Evolutionary conservation across 345 rosid species (phyloP).

Genomic region (Tarenaya hassleriana): DNA sequence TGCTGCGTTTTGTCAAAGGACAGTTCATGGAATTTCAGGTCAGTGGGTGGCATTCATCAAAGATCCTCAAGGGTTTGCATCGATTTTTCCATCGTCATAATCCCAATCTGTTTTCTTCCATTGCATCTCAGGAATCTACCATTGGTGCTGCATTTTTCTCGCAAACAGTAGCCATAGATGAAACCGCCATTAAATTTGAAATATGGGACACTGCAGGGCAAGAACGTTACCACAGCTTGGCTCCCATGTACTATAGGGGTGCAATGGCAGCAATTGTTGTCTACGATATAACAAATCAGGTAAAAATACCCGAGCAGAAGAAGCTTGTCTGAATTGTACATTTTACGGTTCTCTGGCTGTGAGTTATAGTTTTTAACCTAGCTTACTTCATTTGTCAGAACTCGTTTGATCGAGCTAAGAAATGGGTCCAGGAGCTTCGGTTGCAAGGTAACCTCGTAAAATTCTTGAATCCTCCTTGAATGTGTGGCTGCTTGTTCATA

Average conservation of each 20-base stretch:
- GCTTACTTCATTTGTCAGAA: constrained; percentile 33
- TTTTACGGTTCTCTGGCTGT: not conserved
- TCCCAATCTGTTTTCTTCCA: too few relatives aligned
- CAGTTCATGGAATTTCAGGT: constrained; percentile 1
- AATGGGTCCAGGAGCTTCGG: constrained; percentile 65
- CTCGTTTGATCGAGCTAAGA: constrained; percentile 52
- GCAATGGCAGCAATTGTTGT: constrained; percentile 81
- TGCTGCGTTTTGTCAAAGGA: not conserved
- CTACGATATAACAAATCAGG: constrained; percentile 69
- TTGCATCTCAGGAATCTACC: constrained; percentile 50
- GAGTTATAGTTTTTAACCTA: not conserved
- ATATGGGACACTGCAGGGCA: constrained; percentile 89
- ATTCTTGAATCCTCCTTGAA: not conserved
- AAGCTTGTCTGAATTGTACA: too few relatives aligned
- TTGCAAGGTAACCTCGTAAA: constrained; percentile 43
- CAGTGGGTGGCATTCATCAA: not conserved
- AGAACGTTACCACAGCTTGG: constrained; percentile 79
- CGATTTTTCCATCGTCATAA: too few relatives aligned
- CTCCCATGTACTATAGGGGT: constrained; percentile 84
- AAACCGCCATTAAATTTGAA: constrained; percentile 64
- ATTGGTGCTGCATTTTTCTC: constrained; percentile 84
- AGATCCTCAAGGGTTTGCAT: too few relatives aligned
- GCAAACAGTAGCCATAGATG: constrained; percentile 60
- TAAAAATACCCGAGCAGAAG: constrained; percentile 13
- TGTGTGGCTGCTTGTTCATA: too few relatives aligned